These are phyloP conservation scores for Arabidopsis hybrid DNA, from an alignment of 441 rosid species.

Conservation along the genomic window DNA sequence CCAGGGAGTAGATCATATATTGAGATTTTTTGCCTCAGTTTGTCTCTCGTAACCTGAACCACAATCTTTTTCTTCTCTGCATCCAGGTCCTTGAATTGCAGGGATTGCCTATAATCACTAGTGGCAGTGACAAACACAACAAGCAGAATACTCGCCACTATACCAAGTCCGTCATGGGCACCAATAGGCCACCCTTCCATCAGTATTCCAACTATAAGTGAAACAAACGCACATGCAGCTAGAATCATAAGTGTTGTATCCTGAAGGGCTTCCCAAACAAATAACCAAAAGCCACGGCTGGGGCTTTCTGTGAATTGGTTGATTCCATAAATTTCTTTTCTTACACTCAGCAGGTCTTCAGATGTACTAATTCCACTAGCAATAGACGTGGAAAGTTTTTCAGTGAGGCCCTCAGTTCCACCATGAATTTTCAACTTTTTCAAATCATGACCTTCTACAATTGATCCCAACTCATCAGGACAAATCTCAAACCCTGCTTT, in stretches of 20 bases:
- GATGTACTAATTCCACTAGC: slow-evolving; percentile 64
- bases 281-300: slow-evolving; percentile 76
- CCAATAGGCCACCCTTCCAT: slow-evolving; percentile 88
- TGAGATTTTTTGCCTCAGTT: slow-evolving; percentile 68
- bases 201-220: slow-evolving; percentile 71
- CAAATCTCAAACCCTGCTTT: slow-evolving; percentile 86
- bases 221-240: slow-evolving; percentile 66
- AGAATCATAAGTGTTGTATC: slow-evolving; percentile 83
- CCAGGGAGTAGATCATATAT: slow-evolving; percentile 76
- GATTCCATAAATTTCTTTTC: slow-evolving; percentile 73
- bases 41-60: slow-evolving; percentile 73
- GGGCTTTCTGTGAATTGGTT: slow-evolving; percentile 87
- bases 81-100: slow-evolving; percentile 80
- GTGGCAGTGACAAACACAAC: slow-evolving; percentile 85
- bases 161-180: slow-evolving; percentile 85
- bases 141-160: slow-evolving; percentile 74
- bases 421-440: slow-evolving; percentile 83
- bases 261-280: slow-evolving; percentile 82
- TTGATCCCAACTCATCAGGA: slow-evolving; percentile 86
- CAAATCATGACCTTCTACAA: slow-evolving; percentile 85
- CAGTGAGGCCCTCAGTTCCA: slow-evolving; percentile 68
- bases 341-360: slow-evolving; percentile 48
- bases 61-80: slow-evolving; percentile 76
- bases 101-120: slow-evolving; percentile 78
- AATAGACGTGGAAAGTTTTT: slow-evolving; percentile 68